Evolutionary conservation across 495 filamentous ascomycete species (phyloP), one percentile per base, ranked within the genome.

Genomic region (Aspergillus indologenus): DNA sequence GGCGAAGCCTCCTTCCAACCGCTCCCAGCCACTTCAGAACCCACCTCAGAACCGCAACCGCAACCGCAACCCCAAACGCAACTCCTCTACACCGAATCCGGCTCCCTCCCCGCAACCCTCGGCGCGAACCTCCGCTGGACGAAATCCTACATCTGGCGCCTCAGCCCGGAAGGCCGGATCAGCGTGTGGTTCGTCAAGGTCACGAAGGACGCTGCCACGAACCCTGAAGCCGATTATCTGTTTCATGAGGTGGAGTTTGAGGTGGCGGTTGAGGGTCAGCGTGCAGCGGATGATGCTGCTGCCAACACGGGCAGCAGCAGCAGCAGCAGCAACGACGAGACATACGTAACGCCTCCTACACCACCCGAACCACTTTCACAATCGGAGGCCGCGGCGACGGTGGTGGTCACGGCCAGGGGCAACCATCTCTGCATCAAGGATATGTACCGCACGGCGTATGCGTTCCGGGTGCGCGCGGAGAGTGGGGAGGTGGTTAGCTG

Each of bases 111-210:
- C 17, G 56, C 53, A 18, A 56, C 58, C 2, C 57, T 66, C 12
- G 57, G 62, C 5, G 47, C 65, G 2, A 71, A 73, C 0, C 57
- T 78, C 12, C 73, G 66, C 12, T 79, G 73, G 72, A 74, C 70
- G 5, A 79, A 79, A 60, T 77, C 76, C 55, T 79, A 79, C 43
- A 77, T 79, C 51, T 79, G 77, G 77, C 72, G 75, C 0, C 51
- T 73, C 19, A 61, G 52, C n/a, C 66, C 66, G 4, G 54, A 59
- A 5, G 69, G 61, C 9, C 59, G 62, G 17, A 71, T 79, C 11
- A 79, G 75, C 53, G 74, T 77, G 21, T 79, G 75, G 75, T 79
- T 79, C 44, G 75, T 77, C n/a, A 79, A 78, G 51, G 61, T 73
- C 12, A 63, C 64, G 2, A 59, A 67, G 12, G 65, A 72, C 0